Percentiles rank a stretch among this genome's conserved stretches.
These are phyloP conservation scores for Wickerhamomyces sydowiorum DNA, from an alignment of 805 yeast species.

Conservation along the genomic window DNA sequence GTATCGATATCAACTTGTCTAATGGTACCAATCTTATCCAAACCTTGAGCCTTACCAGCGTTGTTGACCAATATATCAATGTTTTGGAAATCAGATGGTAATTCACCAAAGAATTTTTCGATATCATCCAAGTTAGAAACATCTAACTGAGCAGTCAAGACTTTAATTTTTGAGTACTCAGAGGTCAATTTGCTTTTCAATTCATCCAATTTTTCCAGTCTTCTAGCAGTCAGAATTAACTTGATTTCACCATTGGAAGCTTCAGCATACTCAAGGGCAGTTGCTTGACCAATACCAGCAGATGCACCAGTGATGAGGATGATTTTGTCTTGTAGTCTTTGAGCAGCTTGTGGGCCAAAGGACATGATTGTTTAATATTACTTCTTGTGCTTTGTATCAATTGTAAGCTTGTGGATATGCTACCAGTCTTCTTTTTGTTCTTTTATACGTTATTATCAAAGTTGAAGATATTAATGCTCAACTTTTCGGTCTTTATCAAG, in stretches of 20 bases:
- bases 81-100: constrained; percentile 55
- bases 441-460: too few relatives aligned
- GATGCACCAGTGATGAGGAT: constrained; percentile 91
- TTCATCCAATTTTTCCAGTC: constrained; percentile 53
- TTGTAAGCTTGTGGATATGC: not conserved
- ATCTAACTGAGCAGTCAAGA: constrained; percentile 46
- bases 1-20: constrained; percentile 54
- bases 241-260: constrained; percentile 70
- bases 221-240: constrained; percentile 73
- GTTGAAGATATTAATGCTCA: too few relatives aligned
- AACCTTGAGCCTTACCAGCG: constrained; percentile 79
- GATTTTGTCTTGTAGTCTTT: constrained; percentile 72
- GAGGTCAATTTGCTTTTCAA: constrained; percentile 40
- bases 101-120: constrained; percentile 39
- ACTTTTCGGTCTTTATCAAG: too few relatives aligned
- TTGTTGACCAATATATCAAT: constrained; percentile 66
- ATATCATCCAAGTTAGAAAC: constrained; percentile 48
- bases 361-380: constrained; percentile 48
- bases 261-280: constrained; percentile 79
- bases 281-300: constrained; percentile 91
- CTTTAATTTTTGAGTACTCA: constrained; percentile 41
- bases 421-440: too few relatives aligned
- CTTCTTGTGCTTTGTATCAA: not conserved
- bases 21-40: constrained; percentile 74
- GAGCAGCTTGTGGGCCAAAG: constrained; percentile 67